These are phyloP conservation scores for Haematococcus sp. DNA, from an alignment of 139 green algal genomes.

Conservation along the genomic window DNA sequence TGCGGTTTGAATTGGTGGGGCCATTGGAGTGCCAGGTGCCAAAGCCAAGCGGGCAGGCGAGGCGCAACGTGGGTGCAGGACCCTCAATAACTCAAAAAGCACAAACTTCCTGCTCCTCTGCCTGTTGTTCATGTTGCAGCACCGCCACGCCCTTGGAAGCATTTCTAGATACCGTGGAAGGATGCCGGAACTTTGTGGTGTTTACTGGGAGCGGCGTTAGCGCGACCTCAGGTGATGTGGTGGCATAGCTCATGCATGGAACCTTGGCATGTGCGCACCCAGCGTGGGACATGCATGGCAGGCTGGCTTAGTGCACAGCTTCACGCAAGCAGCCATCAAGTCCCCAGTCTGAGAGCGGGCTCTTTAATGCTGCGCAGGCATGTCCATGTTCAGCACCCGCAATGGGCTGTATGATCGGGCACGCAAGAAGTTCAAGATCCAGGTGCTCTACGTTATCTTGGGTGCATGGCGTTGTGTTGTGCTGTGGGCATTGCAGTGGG, in stretches of 20 bases:
- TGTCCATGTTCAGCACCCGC: slow-evolving; percentile 86
- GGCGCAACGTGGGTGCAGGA: no score
- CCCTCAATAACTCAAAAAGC: no score
- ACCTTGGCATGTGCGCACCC: neutral
- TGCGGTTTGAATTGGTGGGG: no score
- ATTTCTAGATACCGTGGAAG: neutral
- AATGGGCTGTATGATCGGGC: slow-evolving; percentile 86
- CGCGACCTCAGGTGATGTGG: slow-evolving; percentile 63
- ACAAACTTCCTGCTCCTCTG: no score
- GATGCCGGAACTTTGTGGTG: slow-evolving; percentile 60
- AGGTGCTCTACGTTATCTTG: no score
- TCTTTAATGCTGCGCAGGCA: slow-evolving; percentile 53
- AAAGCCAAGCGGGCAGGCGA: no score
- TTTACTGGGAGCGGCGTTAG: slow-evolving; percentile 86
- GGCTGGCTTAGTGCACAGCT: no score
- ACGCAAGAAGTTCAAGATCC: slow-evolving; percentile 66
- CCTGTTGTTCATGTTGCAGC: no score
- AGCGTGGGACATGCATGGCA: no score
- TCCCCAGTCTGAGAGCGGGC: neutral
- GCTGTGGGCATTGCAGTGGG: neutral
- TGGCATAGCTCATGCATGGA: neutral
- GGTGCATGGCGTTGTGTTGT: neutral
- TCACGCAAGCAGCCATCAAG: neutral
- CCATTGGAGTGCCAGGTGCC: no score
- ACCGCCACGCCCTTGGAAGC: neutral